Percentiles rank a stretch among this genome's conserved stretches.
phyloP scores from a whole-genome alignment of 2,329 filamentous ascomycete genomes.

The Mycogone perniciosa region DNA sequence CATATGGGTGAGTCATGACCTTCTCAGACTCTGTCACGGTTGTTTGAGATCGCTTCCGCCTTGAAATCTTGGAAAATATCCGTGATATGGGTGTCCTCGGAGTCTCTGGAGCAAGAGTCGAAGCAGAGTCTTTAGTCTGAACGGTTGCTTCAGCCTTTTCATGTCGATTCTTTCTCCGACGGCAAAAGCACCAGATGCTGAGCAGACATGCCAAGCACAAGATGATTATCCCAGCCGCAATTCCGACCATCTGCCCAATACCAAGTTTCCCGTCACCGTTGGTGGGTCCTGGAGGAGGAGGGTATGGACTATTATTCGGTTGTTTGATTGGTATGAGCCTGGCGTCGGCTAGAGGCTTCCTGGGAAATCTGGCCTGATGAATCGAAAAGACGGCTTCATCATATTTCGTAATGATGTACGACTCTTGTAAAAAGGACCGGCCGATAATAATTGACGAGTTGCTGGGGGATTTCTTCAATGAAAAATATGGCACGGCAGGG shows the following conservation, averaged over 20 bases:
- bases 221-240: constrained; percentile 37
- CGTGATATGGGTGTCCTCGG: constrained; percentile 20
- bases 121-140: constrained; percentile 33
- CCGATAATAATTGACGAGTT: constrained; percentile 56
- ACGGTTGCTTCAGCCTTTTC: constrained; percentile 19
- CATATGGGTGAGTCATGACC: constrained; percentile 22
- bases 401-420: constrained; percentile 53
- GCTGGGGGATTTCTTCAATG: constrained; percentile 50
- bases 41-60: constrained; percentile 29
- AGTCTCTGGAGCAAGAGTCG: constrained; percentile 24
- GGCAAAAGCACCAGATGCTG: constrained; percentile 28
- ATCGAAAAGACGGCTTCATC: constrained; percentile 48
- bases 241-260: constrained; percentile 38
- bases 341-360: constrained; percentile 32
- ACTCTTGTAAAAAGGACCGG: constrained; percentile 63
- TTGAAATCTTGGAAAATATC: constrained; percentile 37
- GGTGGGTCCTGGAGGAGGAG: constrained; percentile 24
- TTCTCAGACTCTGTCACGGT: constrained; percentile 16
- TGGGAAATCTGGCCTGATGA: constrained; percentile 49
- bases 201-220: constrained; percentile 24
- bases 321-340: constrained; percentile 38
- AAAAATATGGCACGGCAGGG: constrained; percentile 55
- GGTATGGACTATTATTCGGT: constrained; percentile 41
- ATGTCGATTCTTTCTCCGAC: constrained; percentile 25
- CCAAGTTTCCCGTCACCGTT: constrained; percentile 26